Conservation (phyloP, 169 alveolate species). For the Plasmodium chabaudi region DNA sequence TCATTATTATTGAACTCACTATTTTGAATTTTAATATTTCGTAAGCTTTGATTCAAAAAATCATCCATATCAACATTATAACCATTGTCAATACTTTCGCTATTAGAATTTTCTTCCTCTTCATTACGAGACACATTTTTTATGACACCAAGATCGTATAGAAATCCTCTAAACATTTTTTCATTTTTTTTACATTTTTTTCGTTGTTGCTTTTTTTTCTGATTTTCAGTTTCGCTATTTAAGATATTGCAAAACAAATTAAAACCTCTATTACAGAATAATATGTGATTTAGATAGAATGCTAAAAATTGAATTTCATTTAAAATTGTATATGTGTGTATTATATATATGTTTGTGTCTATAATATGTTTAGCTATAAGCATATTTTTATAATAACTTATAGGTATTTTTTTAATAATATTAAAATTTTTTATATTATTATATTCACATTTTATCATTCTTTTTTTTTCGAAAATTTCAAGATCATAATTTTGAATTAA, state of each 20-base stretch:
- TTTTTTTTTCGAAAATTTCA: neutral
- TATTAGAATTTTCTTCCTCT: too few species aligned
- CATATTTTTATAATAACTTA: slow-evolving; percentile 31
- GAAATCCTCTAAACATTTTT: slow-evolving; percentile 30
- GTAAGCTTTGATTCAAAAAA: neutral
- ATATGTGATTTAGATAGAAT: slow-evolving; percentile 33
- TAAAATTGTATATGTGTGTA: slow-evolving; percentile 39
- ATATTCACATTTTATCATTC: slow-evolving; percentile 4
- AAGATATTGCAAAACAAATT: slow-evolving; percentile 39
- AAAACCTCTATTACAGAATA: slow-evolving; percentile 59
- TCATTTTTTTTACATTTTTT: slow-evolving; percentile 8
- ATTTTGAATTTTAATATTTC: neutral
- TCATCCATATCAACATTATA: too few species aligned
- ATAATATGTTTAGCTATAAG: slow-evolving; percentile 44
- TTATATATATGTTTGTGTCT: slow-evolving; percentile 53
- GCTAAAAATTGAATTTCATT: slow-evolving; percentile 31
- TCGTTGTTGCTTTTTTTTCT: slow-evolving; percentile 32
- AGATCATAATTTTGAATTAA: slow-evolving; percentile 3
- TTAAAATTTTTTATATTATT: slow-evolving; percentile 40
- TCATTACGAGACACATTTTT: too few species aligned
- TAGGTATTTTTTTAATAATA: slow-evolving; percentile 22
- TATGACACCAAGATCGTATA: slow-evolving; percentile 18
- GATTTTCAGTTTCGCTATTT: slow-evolving; percentile 9
- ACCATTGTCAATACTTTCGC: too few species aligned
- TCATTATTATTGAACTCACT: too few species aligned